Evolutionary conservation across 2,329 filamentous ascomycete genomes (phyloP).

Genomic region (Aspergillus ibericus): DNA sequence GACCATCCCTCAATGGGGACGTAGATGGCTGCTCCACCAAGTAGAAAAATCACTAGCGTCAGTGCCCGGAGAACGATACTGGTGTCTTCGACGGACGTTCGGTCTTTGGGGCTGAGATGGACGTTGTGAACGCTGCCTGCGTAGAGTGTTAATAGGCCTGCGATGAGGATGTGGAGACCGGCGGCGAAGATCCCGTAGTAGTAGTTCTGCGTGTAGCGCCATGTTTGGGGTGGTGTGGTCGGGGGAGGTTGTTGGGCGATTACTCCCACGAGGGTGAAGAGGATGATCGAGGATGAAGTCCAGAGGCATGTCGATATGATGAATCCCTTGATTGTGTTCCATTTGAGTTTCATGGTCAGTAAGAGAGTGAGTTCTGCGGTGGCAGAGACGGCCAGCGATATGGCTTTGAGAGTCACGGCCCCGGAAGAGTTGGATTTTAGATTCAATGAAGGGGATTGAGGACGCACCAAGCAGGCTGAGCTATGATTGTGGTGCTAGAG

Average conservation of each 20-base stretch:
- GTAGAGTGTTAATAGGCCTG: neutral
- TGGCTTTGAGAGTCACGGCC: neutral
- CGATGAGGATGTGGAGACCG: neutral
- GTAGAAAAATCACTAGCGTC: neutral
- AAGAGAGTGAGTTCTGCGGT: neutral
- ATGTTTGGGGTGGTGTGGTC: neutral
- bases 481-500: neutral
- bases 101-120: neutral
- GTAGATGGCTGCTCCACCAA: slow-evolving; percentile 7
- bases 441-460: neutral
- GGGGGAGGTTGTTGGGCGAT: neutral
- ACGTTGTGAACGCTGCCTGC: neutral
- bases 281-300: neutral
- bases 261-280: slow-evolving; percentile 1
- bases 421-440: neutral
- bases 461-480: neutral
- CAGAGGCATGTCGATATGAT: neutral
- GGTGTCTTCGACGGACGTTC: neutral
- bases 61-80: neutral
- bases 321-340: neutral
- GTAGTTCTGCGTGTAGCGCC: slow-evolving; percentile 4
- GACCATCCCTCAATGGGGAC: slow-evolving; percentile 7
- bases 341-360: neutral
- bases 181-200: slow-evolving; percentile 11
- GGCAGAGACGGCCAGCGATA: neutral